Conservation (phyloP, 805 yeast genomes). For the Metschnikowia colocasiae region DNA sequence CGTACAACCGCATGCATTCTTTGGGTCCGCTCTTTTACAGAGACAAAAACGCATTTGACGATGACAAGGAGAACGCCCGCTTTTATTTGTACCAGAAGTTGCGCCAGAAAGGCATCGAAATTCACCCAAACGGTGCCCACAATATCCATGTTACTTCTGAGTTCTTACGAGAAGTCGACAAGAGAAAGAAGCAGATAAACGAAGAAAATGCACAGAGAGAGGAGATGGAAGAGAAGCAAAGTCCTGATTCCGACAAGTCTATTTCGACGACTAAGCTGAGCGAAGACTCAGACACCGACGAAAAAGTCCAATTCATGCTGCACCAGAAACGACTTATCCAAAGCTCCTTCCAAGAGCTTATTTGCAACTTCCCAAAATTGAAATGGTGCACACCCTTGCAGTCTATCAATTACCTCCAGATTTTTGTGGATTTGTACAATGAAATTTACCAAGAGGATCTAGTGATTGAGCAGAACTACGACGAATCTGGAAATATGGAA, state of each 20-base stretch:
- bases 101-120: constrained; percentile 2
- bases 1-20: neutral
- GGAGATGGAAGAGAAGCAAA: neutral
- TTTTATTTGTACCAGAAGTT: constrained; percentile 1
- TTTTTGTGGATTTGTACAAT: constrained; percentile 16
- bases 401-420: constrained; percentile 16
- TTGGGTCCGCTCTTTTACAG: neutral
- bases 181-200: neutral
- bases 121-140: constrained; percentile 2
- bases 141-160: constrained; percentile 4
- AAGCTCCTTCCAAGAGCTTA: constrained; percentile 8
- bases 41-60: neutral
- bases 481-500: constrained; percentile 9
- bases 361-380: constrained; percentile 8
- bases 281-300: neutral
- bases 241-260: neutral
- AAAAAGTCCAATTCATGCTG: neutral
- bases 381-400: constrained; percentile 17
- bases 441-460: constrained; percentile 15
- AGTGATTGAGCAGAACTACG: constrained; percentile 10
- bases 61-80: neutral
- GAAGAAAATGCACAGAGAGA: neutral
- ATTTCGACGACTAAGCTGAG: neutral
- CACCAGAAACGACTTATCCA: constrained; percentile 13
- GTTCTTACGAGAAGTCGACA: neutral